Base-by-base conservation (phyloP, 2,329 filamentous ascomycete species). In the Aspergillus luchuensis region DNA sequence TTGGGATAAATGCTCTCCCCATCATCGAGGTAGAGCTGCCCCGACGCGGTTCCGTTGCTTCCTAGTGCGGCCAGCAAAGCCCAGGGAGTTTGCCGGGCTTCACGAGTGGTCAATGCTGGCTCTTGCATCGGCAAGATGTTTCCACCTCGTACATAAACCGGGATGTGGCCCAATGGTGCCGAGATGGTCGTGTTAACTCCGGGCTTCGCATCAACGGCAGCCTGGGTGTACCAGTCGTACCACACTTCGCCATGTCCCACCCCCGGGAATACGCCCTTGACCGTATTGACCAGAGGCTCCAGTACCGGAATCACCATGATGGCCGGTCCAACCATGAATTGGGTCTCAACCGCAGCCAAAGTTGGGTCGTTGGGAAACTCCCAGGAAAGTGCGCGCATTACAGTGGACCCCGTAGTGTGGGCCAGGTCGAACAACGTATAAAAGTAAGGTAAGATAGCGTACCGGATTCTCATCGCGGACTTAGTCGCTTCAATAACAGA, bases 191-290 rank as follows among this genome's bases (percentile, higher is more conserved):
- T 82, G 69, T 89, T 89, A 58, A 82, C 78, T 8, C 84, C 83
- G 2, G 83, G 76, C 25, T 78, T 62, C 0, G 80, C 83, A 15
- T 78, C 69, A 3, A 91, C 79, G 0, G 80, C 80, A 0, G 80
- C 81, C 54, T 87, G 84, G n/a, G 84, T 89, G 74, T 92, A 92
- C 89, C 89, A 93, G 72, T 93, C 90, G 68, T 92, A 93, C 87
- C 89, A 93, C 2, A 86, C 73, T 43, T 85, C 84, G 2, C 80
- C 87, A 1, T 82, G 74, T 2, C 81, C 81, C 2, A 87, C 74
- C 6, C 89, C 89, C 0, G 90, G 90, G 73, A 92, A 92, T 3
- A 91, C 84, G 28, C 87, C 89, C 25, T 85, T 78, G 7, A 91
- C 89, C 1, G 81, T 84, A 17, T 84, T 84, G 7, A 85, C 87